A percentile compares a stretch with the other conserved stretches of the same genome.
Conservation (phyloP, 2,329 filamentous ascomycete species). For the Biscogniauxia mediterranea region DNA sequence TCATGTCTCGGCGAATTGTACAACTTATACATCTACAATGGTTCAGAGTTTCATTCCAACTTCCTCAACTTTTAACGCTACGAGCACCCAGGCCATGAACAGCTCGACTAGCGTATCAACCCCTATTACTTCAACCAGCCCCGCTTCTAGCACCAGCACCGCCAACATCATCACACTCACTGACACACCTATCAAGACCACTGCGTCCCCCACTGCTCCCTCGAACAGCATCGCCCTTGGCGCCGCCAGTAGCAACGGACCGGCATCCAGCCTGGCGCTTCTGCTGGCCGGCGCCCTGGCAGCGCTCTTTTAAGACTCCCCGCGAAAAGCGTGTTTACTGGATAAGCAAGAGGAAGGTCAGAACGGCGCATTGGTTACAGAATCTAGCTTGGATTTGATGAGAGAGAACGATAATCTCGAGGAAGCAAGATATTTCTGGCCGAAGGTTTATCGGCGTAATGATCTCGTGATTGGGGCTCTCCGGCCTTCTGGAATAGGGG, state of each 20-base stretch:
- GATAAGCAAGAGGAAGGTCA: neutral
- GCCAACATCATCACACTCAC: neutral
- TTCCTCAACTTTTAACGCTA: conserved; percentile 3
- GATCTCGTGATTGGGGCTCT: neutral
- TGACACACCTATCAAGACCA: neutral
- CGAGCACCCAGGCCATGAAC: conserved; percentile 2
- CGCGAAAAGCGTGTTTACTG: neutral
- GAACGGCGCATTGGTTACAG: neutral
- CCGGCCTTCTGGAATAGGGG: neutral
- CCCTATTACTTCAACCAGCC: conserved; percentile 3
- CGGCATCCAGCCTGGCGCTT: conserved; percentile 7
- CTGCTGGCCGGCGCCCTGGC: conserved; percentile 12
- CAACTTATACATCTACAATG: conserved; percentile 10
- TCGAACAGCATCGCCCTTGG: conserved; percentile 1
- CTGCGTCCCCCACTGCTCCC: conserved; percentile 1
- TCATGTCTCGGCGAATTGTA: conserved; percentile 4
- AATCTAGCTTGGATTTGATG: neutral
- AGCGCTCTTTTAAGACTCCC: conserved; percentile 3
- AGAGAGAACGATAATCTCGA: neutral
- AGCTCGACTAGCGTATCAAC: neutral
- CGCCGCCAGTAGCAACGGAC: conserved; percentile 5
- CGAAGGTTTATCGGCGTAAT: neutral
- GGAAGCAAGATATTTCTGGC: neutral
- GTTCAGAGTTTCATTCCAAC: conserved; percentile 4
- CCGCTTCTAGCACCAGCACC: neutral